These are phyloP conservation scores for Murraya paniculata DNA, from an alignment of 345 rosid species.

Conservation along the genomic window DNA sequence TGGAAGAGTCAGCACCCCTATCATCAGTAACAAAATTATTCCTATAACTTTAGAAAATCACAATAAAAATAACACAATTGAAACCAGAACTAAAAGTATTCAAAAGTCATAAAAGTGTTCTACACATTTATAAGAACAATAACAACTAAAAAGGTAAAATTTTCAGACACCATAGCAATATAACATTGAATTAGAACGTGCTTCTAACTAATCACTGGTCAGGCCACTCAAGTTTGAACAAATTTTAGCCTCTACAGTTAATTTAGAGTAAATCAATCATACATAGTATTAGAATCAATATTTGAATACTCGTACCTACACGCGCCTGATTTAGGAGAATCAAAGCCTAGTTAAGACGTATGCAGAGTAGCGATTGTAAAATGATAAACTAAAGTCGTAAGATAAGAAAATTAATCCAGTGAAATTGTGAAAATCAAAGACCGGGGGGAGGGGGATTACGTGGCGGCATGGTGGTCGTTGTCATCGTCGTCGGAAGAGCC, in stretches of 20 bases:
- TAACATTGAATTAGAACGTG: background rate
- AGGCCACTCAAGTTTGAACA: background rate
- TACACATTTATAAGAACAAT: background rate
- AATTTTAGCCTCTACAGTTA: background rate
- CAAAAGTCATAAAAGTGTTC: background rate
- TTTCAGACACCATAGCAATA: background rate
- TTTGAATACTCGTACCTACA: background rate
- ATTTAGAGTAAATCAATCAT: background rate
- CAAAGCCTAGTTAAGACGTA: no score
- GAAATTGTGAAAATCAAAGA: background rate
- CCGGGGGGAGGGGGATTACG: conserved; percentile 13
- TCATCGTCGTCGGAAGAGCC: conserved; percentile 61
- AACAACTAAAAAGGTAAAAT: background rate
- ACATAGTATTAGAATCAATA: background rate
- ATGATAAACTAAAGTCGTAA: background rate
- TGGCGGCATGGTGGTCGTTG: conserved; percentile 38
- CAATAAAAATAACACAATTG: background rate
- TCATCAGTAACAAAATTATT: background rate
- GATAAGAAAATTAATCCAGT: background rate
- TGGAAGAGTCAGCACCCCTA: conserved; percentile 32
- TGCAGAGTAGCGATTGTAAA: background rate
- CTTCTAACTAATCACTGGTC: background rate
- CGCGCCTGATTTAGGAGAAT: background rate
- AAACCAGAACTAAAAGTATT: background rate
- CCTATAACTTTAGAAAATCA: background rate